phyloP scores from a whole-genome alignment of 169 alveolate genomes.

The Pseudocohnilembus persalinus region DNA sequence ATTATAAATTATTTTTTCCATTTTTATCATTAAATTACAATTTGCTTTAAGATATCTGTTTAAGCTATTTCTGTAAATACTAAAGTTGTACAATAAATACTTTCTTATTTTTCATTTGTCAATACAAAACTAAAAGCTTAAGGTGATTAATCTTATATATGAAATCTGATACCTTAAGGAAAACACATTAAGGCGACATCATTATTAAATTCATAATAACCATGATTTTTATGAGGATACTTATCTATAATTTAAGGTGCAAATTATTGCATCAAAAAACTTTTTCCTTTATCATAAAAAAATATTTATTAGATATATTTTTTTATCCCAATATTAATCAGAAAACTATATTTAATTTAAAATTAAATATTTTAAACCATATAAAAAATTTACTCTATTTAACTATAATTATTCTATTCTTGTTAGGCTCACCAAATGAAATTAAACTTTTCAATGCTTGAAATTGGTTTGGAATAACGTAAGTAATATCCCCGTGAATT shows the following conservation, averaged over 20 bases:
- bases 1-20: no score
- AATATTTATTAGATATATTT: background rate
- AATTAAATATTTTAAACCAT: background rate
- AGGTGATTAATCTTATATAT: slow-evolving; percentile 4
- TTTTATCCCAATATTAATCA: no score
- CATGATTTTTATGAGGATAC: slow-evolving; percentile 6
- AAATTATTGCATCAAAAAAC: background rate
- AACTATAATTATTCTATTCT: slow-evolving; percentile 5
- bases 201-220: background rate
- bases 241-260: slow-evolving; percentile 7
- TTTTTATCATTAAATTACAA: background rate
- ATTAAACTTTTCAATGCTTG: background rate
- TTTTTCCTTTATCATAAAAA: background rate
- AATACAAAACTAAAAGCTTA: slow-evolving; percentile 21
- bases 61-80: slow-evolving; percentile 25
- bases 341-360: background rate
- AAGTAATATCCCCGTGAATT: slow-evolving; percentile 1
- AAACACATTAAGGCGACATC: slow-evolving; percentile 26
- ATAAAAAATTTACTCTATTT: background rate
- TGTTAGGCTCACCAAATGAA: slow-evolving; percentile 7
- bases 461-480: slow-evolving; percentile 8
- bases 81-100: slow-evolving; percentile 33
- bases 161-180: slow-evolving; percentile 31
- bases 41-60: background rate
- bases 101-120: slow-evolving; percentile 27